phyloP scores from a whole-genome alignment of 768 basidiomycete genomes.

The Leccinellum luteum region DNA sequence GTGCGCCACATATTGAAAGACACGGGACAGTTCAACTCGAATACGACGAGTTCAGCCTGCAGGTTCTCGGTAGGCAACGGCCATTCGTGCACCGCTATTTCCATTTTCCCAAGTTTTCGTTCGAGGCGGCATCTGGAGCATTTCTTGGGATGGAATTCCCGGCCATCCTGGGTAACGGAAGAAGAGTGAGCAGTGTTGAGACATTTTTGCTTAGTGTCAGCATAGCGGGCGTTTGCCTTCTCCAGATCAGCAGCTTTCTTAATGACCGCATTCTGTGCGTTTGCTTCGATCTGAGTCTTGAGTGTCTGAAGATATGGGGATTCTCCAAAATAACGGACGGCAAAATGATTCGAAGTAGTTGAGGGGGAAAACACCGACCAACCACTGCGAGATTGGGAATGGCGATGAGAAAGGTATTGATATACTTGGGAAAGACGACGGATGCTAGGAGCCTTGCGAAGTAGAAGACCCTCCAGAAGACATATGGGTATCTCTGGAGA shows the following conservation, averaged over 20 bases:
- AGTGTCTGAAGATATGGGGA: constrained; percentile 27
- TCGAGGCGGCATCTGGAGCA: constrained; percentile 34
- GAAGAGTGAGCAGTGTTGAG: not conserved
- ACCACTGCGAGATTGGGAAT: constrained; percentile 6
- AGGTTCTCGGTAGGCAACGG: constrained; percentile 37
- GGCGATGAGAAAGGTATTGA: constrained; percentile 33
- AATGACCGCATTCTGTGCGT: constrained; percentile 20
- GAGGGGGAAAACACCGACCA: constrained; percentile 37
- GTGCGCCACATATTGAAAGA: constrained; percentile 44
- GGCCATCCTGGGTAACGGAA: not conserved
- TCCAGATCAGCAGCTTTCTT: constrained; percentile 32
- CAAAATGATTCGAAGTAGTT: constrained; percentile 25
- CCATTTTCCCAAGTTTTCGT: constrained; percentile 20
- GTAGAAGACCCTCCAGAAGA: constrained; percentile 24
- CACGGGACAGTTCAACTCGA: constrained; percentile 41
- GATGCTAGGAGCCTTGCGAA: constrained; percentile 29
- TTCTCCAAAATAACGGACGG: constrained; percentile 34
- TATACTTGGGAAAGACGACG: constrained; percentile 27
- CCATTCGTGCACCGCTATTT: constrained; percentile 44
- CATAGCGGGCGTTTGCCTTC: constrained; percentile 22
- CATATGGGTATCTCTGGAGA: constrained; percentile 30
- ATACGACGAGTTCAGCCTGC: constrained; percentile 34
- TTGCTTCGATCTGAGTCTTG: constrained; percentile 28
- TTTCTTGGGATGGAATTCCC: constrained; percentile 1
- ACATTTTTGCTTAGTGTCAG: constrained; percentile 13